phyloP scores from a whole-genome alignment of 2,329 filamentous ascomycete species.

The Colletotrichum graminicola region DNA sequence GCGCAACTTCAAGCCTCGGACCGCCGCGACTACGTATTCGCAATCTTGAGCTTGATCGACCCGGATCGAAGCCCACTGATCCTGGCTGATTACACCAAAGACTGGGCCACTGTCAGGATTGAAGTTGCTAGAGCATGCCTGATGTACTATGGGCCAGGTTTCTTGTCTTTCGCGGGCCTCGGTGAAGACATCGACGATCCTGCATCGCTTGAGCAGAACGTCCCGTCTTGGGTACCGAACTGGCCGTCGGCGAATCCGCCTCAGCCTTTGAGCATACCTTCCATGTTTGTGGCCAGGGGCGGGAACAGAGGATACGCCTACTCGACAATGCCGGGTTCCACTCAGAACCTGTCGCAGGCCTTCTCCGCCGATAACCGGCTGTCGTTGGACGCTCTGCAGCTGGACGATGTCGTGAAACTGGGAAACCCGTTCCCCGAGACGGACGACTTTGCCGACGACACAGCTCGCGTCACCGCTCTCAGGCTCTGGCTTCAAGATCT shows the following conservation, averaged over 20 bases:
- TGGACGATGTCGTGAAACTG: background rate
- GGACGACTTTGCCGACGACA: background rate
- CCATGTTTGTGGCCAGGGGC: conserved; percentile 1
- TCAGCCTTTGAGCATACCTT: background rate
- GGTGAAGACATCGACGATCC: background rate
- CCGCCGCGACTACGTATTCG: conserved; percentile 20
- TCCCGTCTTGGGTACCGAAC: conserved; percentile 15
- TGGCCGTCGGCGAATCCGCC: conserved; percentile 8
- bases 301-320: background rate
- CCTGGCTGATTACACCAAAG: conserved; percentile 10
- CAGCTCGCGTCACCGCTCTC: background rate
- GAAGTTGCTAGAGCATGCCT: conserved; percentile 18
- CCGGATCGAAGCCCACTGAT: background rate
- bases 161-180: conserved; percentile 10
- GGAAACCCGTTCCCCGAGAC: background rate
- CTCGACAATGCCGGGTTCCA: background rate
- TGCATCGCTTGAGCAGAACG: too few species aligned
- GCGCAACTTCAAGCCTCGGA: conserved; percentile 22
- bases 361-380: background rate
- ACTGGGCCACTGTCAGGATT: background rate
- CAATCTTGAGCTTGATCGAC: conserved; percentile 6
- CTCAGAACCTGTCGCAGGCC: background rate
- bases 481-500: conserved; percentile 2
- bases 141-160: conserved; percentile 2
- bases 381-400: background rate